phyloP scores from a whole-genome alignment of 345 rosid genomes.

The Rhodamnia rubescens region DNA sequence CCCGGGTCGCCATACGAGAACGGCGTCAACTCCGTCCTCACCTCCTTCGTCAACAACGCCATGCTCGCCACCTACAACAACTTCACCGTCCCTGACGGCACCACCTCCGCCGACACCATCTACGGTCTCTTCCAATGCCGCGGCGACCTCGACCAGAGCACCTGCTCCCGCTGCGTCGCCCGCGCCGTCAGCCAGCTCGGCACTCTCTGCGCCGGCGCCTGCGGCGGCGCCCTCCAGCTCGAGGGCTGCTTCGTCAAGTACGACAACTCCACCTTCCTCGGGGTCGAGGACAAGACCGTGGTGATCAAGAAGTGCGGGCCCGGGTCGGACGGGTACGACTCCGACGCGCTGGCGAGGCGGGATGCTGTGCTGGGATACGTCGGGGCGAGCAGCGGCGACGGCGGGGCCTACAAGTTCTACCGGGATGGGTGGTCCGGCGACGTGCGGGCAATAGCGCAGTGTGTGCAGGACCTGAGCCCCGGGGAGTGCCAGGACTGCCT shows the following conservation, averaged over 20 bases:
- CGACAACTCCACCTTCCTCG: conserved; percentile 54
- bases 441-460: conserved; percentile 55
- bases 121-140: conserved; percentile 87
- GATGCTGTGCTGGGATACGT: conserved; percentile 51
- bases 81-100: conserved; percentile 51
- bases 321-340: conserved; percentile 18
- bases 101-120: conserved; percentile 32
- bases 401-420: conserved; percentile 16
- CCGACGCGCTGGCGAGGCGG: conserved; percentile 30
- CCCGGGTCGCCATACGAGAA: conserved; percentile 54
- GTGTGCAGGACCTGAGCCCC: conserved; percentile 63
- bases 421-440: conserved; percentile 45
- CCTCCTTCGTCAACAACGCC: conserved; percentile 79
- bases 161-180: conserved; percentile 68
- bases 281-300: conserved; percentile 67
- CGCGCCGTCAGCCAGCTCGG: conserved; percentile 50
- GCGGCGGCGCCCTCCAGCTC: conserved; percentile 62
- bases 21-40: conserved; percentile 63
- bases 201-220: conserved; percentile 35
- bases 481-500: conserved; percentile 80
- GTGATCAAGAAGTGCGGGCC: conserved; percentile 62
- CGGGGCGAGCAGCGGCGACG: conserved; percentile 36
- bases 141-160: conserved; percentile 51
- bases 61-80: conserved; percentile 15
- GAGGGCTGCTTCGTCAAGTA: conserved; percentile 66